phyloP scores from a whole-genome alignment of 768 basidiomycete species.

The Astraeus odoratus region DNA sequence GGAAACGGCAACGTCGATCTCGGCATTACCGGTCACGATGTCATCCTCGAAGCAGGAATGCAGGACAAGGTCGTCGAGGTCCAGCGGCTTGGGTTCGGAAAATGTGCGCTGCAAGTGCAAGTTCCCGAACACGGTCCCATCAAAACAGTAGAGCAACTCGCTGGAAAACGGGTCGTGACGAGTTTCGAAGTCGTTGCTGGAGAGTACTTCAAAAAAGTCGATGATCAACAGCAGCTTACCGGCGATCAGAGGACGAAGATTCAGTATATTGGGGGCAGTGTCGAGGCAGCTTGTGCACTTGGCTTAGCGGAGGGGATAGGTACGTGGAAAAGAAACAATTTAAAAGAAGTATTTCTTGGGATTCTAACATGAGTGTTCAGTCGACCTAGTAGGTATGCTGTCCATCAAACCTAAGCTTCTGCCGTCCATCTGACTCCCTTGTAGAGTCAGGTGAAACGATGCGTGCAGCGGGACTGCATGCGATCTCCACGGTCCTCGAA shows the following conservation, averaged over 20 bases:
- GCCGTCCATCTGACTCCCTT: background rate
- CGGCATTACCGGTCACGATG: conserved; percentile 97
- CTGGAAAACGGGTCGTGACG: conserved; percentile 90
- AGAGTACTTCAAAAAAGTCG: conserved; percentile 67
- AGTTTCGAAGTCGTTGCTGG: conserved; percentile 88
- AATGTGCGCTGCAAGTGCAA: conserved; percentile 85
- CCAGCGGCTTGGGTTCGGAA: conserved; percentile 85
- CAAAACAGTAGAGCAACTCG: conserved; percentile 69
- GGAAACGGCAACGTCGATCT: conserved; percentile 96
- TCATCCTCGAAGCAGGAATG: conserved; percentile 88
- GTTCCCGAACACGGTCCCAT: conserved; percentile 73
- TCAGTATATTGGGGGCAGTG: conserved; percentile 95
- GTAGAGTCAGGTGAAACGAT: conserved; percentile 98
- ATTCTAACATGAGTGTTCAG: conserved; percentile 32
- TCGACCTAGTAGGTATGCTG: conserved; percentile 84
- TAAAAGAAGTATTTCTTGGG: too few relatives aligned
- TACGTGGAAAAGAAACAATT: conserved; percentile 34
- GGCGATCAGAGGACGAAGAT: conserved; percentile 67
- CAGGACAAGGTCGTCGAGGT: conserved; percentile 68
- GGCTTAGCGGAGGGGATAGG: conserved; percentile 97
- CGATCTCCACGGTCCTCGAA: conserved; percentile 83
- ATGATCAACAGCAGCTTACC: conserved; percentile 43
- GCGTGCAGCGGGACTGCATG: conserved; percentile 93
- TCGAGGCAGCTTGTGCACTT: conserved; percentile 95
- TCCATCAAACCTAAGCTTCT: conserved; percentile 18